Conservation (phyloP, 768 basidiomycete species). For the Tulasnella sp. region DNA sequence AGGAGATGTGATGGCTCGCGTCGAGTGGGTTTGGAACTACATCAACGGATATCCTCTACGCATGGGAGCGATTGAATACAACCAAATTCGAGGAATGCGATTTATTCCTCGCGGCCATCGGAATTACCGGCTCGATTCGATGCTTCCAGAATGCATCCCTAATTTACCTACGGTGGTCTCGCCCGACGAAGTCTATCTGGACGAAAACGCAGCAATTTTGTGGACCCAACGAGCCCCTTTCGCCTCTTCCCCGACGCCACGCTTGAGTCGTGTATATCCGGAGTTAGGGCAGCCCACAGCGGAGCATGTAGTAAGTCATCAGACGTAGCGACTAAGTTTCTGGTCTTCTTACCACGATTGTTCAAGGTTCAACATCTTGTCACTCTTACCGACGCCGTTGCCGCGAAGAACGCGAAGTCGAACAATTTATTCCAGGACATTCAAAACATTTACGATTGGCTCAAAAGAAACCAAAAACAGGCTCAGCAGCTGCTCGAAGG, state of each 20-base stretch:
- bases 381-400: neutral
- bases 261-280: neutral
- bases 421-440: neutral
- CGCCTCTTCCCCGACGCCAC: neutral
- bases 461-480: neutral
- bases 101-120: neutral
- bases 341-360: neutral
- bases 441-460: neutral
- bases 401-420: neutral
- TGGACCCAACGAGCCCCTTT: constrained; percentile 2
- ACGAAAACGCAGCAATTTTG: neutral
- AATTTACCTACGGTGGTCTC: neutral
- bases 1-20: neutral
- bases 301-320: neutral
- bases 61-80: neutral
- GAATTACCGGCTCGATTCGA: neutral
- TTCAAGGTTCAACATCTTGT: neutral
- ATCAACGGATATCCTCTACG: neutral
- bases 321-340: neutral
- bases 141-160: neutral
- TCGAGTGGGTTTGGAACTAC: neutral
- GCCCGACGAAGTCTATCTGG: neutral
- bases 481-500: neutral
- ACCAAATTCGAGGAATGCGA: neutral
- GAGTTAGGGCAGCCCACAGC: neutral